Conservation (phyloP, 2,329 filamentous ascomycete genomes). For the Polytolypa hystricis region DNA sequence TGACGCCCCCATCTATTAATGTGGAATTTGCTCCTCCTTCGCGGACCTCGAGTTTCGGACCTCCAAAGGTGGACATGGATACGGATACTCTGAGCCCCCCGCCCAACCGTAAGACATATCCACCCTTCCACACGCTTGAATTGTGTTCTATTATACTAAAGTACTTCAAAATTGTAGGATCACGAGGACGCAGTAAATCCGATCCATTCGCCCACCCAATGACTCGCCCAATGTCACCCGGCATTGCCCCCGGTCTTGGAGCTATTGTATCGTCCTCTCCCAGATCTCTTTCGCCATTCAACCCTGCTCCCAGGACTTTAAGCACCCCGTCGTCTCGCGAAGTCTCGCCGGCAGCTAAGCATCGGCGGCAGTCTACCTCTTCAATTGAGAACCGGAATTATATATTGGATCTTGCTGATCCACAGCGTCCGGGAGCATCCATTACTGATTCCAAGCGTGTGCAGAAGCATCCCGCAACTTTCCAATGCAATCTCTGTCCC, state of each 20-base stretch:
- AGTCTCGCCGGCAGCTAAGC: constrained; percentile 32
- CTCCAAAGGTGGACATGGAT: constrained; percentile 52
- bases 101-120: constrained; percentile 36
- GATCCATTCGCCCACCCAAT: constrained; percentile 45
- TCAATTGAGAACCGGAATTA: constrained; percentile 54
- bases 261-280: constrained; percentile 18
- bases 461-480: constrained; percentile 95
- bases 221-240: constrained; percentile 24
- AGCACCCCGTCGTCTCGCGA: constrained; percentile 35
- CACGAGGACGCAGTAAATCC: constrained; percentile 49
- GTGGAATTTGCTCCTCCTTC: constrained; percentile 80
- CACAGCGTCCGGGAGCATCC: constrained; percentile 60
- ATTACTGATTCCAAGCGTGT: constrained; percentile 61
- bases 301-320: constrained; percentile 19
- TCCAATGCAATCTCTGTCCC: constrained; percentile 85
- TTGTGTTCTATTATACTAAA: constrained; percentile 9
- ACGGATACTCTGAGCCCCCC: constrained; percentile 77
- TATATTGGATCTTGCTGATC: constrained; percentile 84
- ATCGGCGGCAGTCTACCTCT: constrained; percentile 34
- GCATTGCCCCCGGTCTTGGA: constrained; percentile 17
- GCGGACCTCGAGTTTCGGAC: constrained; percentile 54
- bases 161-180: constrained; percentile 29
- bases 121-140: background rate
- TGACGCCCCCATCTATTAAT: constrained; percentile 89
- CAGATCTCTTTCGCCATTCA: constrained; percentile 36